Conservation (phyloP, 2,329 filamentous ascomycete species). For the Alternaria arbusti region DNA sequence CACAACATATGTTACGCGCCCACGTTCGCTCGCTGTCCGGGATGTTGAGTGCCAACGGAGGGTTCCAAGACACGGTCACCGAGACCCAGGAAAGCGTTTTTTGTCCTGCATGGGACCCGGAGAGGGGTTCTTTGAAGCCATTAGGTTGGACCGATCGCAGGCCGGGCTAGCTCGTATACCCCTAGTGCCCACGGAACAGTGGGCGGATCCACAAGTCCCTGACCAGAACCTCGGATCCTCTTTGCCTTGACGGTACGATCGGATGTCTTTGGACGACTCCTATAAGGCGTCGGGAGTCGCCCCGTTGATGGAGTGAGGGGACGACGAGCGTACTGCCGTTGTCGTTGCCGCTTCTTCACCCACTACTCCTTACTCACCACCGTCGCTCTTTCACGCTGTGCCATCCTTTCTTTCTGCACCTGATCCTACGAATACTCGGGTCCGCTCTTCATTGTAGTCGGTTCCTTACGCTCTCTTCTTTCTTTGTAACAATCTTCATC, state of each 20-base stretch:
- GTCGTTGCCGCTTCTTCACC: background rate
- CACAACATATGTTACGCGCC: background rate
- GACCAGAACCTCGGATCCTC: background rate
- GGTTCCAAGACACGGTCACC: background rate
- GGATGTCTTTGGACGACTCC: conserved; percentile 1
- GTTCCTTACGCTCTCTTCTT: background rate
- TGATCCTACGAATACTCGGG: background rate
- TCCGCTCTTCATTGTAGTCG: background rate
- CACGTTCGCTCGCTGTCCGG: background rate
- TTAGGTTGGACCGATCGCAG: background rate
- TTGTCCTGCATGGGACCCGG: background rate
- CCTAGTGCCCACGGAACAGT: background rate
- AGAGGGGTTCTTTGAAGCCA: background rate
- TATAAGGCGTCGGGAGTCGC: background rate
- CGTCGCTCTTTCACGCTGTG: background rate
- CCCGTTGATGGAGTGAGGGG: background rate
- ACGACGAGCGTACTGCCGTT: background rate
- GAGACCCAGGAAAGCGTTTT: background rate
- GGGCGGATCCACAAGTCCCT: background rate
- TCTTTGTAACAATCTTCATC: background rate
- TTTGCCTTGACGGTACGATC: background rate
- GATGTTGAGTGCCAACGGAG: background rate
- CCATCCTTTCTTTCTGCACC: background rate
- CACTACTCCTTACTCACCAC: background rate
- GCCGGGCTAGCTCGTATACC: background rate